Conservation (phyloP, 129 eudicot genomes). For the Sambucus nigra region DNA sequence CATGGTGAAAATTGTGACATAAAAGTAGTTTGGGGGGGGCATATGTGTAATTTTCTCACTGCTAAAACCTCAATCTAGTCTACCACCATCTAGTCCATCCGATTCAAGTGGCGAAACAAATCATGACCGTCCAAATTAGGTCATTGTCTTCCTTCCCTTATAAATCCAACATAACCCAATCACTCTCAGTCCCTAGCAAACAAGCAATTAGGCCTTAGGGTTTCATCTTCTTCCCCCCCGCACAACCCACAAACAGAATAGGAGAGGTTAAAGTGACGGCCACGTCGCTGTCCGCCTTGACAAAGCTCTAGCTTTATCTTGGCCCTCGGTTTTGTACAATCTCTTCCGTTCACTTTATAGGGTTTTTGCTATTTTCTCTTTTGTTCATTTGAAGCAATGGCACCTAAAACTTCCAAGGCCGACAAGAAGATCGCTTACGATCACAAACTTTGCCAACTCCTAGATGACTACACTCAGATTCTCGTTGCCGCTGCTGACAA, state of each 20-base stretch:
- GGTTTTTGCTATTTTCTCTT: background rate
- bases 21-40: too few species aligned
- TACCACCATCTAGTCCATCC: background rate
- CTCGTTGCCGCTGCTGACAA: conserved; percentile 63
- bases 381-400: conserved; percentile 27
- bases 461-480: conserved; percentile 67
- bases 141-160: background rate
- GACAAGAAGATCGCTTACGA: conserved; percentile 82
- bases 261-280: conserved; percentile 91
- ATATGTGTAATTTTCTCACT: too few species aligned
- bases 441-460: conserved; percentile 46
- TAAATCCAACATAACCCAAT: background rate
- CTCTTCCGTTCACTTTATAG: conserved; percentile 28
- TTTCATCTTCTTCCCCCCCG: background rate
- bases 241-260: conserved; percentile 16
- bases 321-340: conserved; percentile 66
- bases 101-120: background rate
- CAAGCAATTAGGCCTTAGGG: conserved; percentile 20
- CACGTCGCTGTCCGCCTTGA: conserved; percentile 79
- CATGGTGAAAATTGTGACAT: too few species aligned
- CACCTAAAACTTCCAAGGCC: conserved; percentile 46
- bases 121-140: background rate
- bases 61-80: background rate
- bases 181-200: background rate
- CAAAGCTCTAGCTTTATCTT: conserved; percentile 41